phyloP scores from a whole-genome alignment of 1,284 basidiomycete species.

The Pseudozyma thailandica region DNA sequence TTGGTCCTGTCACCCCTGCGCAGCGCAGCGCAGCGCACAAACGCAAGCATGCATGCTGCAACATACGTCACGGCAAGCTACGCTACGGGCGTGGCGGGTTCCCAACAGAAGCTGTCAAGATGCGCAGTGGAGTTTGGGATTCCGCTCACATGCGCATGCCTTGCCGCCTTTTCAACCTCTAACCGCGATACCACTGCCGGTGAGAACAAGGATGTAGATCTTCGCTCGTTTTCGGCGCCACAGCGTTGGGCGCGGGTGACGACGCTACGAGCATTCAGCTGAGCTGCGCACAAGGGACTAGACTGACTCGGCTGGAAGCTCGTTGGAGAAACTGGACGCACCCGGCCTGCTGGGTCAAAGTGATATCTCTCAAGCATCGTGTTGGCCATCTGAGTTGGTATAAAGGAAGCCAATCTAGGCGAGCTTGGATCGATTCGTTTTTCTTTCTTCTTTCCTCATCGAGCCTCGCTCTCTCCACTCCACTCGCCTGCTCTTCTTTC shows the following conservation, averaged over 20 bases:
- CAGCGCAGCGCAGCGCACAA: too few relatives aligned
- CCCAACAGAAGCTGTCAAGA: constrained; percentile 42
- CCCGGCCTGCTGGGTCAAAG: neutral
- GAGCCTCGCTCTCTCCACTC: constrained; percentile 20
- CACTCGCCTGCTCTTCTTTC: constrained; percentile 8
- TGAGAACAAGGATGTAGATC: too few relatives aligned
- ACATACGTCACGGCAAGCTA: too few relatives aligned
- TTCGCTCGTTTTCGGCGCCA: neutral
- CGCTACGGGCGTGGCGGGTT: too few relatives aligned
- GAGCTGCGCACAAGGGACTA: too few relatives aligned
- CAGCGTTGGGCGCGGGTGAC: too few relatives aligned
- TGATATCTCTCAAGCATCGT: neutral
- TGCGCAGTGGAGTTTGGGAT: constrained; percentile 36
- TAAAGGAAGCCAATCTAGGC: constrained; percentile 3
- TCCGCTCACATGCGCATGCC: neutral
- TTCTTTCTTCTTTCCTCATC: constrained; percentile 20
- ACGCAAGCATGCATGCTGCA: too few relatives aligned
- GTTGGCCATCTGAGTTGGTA: constrained; percentile 4
- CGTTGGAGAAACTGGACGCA: too few relatives aligned
- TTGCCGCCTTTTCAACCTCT: neutral
- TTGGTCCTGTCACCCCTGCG: too few relatives aligned
- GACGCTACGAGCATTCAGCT: too few relatives aligned
- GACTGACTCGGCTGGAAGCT: too few relatives aligned
- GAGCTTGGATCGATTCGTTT: neutral
- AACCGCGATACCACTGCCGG: too few relatives aligned